These are phyloP conservation scores for Mycoemilia scoparia DNA, from an alignment of 192 early-diverging fungal genomes.

Conservation along the genomic window DNA sequence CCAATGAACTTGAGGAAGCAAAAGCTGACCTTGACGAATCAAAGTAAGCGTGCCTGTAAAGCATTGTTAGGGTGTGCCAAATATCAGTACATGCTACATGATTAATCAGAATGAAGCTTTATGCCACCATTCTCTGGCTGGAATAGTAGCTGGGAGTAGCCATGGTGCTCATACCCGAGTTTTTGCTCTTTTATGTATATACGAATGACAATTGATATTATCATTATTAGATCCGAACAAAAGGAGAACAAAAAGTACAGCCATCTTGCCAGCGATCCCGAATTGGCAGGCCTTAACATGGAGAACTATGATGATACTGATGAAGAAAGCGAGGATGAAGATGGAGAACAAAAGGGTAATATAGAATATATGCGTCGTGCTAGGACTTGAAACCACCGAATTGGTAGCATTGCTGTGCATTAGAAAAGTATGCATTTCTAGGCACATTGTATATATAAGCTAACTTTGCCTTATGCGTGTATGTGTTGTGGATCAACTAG, in stretches of 20 bases:
- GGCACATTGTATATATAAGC: too few species aligned
- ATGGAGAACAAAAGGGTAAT: constrained; percentile 5
- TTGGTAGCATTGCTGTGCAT: neutral
- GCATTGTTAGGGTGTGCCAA: too few species aligned
- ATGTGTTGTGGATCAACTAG: too few species aligned
- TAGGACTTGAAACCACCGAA: neutral
- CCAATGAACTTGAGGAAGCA: constrained; percentile 40
- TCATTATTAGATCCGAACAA: constrained; percentile 1
- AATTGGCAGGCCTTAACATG: constrained; percentile 73
- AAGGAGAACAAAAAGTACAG: constrained; percentile 7
- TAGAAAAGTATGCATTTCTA: neutral
- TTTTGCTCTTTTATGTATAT: constrained; percentile 11
- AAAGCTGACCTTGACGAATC: constrained; percentile 34
- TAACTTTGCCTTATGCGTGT: too few species aligned
- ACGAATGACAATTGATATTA: neutral
- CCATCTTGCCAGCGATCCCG: constrained; percentile 29
- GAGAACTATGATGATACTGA: constrained; percentile 85
- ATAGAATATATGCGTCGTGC: constrained; percentile 1
- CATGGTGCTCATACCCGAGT: constrained; percentile 1
- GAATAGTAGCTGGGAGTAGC: too few species aligned
- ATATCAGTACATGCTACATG: too few species aligned
- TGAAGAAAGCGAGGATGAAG: constrained; percentile 21
- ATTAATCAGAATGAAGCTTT: too few species aligned
- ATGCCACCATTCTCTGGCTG: too few species aligned
- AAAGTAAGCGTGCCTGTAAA: too few species aligned